Evolutionary conservation across 345 rosid species (phyloP), one percentile per base, ranked within the genome.

Genomic region (Sonneratia caseolaris): DNA sequence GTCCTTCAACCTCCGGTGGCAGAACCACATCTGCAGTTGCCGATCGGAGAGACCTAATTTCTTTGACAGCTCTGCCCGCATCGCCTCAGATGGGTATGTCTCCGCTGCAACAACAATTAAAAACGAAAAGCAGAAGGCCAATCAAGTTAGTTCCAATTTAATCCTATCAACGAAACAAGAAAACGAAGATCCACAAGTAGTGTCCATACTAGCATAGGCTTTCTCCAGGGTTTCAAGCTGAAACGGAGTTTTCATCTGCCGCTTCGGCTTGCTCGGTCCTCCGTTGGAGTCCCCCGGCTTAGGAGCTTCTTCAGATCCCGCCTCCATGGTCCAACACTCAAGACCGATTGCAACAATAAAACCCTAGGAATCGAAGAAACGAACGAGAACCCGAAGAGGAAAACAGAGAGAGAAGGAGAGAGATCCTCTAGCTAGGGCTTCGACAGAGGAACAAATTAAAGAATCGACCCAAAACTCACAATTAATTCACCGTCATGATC

Each of bases 11-110:
- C 99, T 79, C 85, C 99, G 82, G 82, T 96, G 99, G 70, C 99
- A 96, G 80, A 96, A 96, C 99, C 99, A 96, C 98, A 96, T 96
- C 93, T 96, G 99, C 76, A 96, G 82, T 74, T 96, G 99, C 80
- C 99, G 91, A 81, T 96, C 99, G 27, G 96, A 69, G 45, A 96
- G 88, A 55, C 94, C 96, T 68, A 92, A 85, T 76, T 86, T 91
- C 79, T 88, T 88, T 1, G 99, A 92, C 51, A 96, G 76, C 73
- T 84, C 89, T 5, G 79, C 86, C 64, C 98, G 84, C 72, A 83
- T 82, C 7, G 87, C 83, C 82, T 92, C 98, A 0, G 97, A 80
- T 0, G 99, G 98, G 72, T 96, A 91, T 36, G 89, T 82, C 70
- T 92, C 97, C 95, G 74, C 99, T 96, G 81, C 69, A 59, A 70